Conservation (phyloP, 257 asterid genomes). For the Ehretia macrophylla region DNA sequence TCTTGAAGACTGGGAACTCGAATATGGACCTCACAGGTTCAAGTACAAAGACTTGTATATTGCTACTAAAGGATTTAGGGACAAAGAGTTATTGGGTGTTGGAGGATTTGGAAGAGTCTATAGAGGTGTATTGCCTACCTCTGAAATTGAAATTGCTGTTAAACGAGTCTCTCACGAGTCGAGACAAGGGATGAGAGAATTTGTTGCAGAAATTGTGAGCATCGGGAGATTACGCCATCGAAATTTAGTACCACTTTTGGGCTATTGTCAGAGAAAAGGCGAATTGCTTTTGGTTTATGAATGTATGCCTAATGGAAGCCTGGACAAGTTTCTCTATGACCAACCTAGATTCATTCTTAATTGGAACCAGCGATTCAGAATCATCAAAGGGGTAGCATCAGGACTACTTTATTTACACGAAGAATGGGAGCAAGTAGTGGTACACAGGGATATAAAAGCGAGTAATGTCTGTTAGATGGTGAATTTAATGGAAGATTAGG, state of each 20-base stretch:
- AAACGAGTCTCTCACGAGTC: conserved; percentile 23
- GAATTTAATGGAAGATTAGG: conserved; percentile 21
- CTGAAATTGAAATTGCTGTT: conserved; percentile 12
- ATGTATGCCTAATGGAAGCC: conserved; percentile 24
- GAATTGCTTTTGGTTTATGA: conserved; percentile 23
- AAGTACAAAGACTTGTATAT: conserved; percentile 16
- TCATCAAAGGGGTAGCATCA: not conserved
- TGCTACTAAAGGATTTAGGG: conserved; percentile 23
- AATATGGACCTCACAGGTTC: conserved; percentile 25
- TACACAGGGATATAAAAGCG: not conserved
- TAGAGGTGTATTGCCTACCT: not conserved
- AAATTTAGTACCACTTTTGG: conserved; percentile 23
- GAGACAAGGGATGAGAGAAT: conserved; percentile 20
- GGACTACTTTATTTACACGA: not conserved
- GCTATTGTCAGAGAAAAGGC: conserved; percentile 16
- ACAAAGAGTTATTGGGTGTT: not conserved
- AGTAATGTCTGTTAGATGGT: conserved; percentile 20
- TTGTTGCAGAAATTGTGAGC: conserved; percentile 19
- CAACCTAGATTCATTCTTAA: conserved; percentile 13
- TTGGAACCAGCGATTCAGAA: not conserved
- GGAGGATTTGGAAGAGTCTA: conserved; percentile 28
- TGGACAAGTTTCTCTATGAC: conserved; percentile 14
- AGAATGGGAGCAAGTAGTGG: not conserved
- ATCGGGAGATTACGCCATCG: conserved; percentile 20
- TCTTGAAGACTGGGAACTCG: conserved; percentile 25